These are phyloP conservation scores for Rhytidhysteron rufulum DNA, from an alignment of 2,329 filamentous ascomycete species.

Conservation along the genomic window DNA sequence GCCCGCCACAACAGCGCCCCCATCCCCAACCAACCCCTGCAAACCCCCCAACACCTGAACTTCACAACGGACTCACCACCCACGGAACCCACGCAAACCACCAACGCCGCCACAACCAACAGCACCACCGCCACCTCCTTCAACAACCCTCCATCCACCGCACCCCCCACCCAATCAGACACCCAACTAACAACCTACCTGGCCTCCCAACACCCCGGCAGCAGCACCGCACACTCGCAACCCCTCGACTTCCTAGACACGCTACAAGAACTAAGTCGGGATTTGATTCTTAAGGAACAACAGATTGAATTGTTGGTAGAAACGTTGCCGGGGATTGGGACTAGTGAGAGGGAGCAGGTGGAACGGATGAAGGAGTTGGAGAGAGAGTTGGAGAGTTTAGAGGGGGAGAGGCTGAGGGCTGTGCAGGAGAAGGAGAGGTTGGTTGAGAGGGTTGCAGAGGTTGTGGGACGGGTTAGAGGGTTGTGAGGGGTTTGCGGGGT, in stretches of 20 bases:
- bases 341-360: constrained; percentile 73
- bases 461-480: constrained; percentile 27
- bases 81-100: constrained; percentile 3
- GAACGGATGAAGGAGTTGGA: constrained; percentile 50
- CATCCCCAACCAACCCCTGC: constrained; percentile 41
- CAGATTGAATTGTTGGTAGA: constrained; percentile 77
- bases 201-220: constrained; percentile 8
- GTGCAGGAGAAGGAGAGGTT: constrained; percentile 40
- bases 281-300: constrained; percentile 75
- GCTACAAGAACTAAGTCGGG: constrained; percentile 69
- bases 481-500: constrained; percentile 1
- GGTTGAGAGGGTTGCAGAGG: constrained; percentile 44
- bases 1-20: constrained; percentile 38
- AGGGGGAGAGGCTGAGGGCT: constrained; percentile 38
- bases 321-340: constrained; percentile 70
- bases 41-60: constrained; percentile 9
- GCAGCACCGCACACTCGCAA: constrained; percentile 54
- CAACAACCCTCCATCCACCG: too few relatives aligned
- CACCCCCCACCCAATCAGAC: constrained; percentile 8
- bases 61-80: too few relatives aligned
- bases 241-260: constrained; percentile 61
- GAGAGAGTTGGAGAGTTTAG: constrained; percentile 39
- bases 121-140: constrained; percentile 5
- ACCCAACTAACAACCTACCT: constrained; percentile 12
- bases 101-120: constrained; percentile 2